Conservation (phyloP, 2,329 filamentous ascomycete genomes). For the Leptographium procerum region DNA sequence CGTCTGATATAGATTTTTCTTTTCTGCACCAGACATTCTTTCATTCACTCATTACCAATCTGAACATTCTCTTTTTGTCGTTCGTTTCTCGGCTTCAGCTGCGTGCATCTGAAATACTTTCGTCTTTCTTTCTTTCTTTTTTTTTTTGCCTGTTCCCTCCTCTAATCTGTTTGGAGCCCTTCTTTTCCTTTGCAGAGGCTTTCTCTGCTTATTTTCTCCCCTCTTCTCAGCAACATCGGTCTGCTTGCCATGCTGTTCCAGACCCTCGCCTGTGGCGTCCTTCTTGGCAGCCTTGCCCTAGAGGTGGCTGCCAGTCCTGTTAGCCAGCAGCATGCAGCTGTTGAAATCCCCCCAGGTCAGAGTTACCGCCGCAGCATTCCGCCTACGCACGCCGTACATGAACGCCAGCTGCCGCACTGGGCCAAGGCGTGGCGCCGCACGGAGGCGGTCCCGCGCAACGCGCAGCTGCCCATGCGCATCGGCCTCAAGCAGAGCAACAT, state of each 20-base stretch:
- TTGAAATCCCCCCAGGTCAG: not conserved
- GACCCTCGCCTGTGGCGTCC: conserved; percentile 1
- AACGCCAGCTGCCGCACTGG: conserved; percentile 18
- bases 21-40: not conserved
- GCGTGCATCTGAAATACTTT: not conserved
- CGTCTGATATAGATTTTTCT: not conserved
- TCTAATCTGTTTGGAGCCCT: not conserved
- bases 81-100: not conserved
- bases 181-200: no score
- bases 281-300: conserved; percentile 1
- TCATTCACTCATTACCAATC: not conserved
- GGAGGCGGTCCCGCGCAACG: conserved; percentile 14
- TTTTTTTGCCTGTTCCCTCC: no score
- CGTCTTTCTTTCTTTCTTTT: not conserved
- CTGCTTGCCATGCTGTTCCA: not conserved
- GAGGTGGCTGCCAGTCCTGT: conserved; percentile 3
- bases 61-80: not conserved
- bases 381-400: conserved; percentile 19
- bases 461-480: conserved; percentile 15
- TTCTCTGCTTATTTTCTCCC: not conserved
- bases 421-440: conserved; percentile 17
- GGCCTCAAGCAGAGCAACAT: conserved; percentile 18
- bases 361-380: not conserved
- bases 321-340: not conserved
- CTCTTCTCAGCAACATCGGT: not conserved